Base-by-base conservation (phyloP, 1,284 basidiomycete species). In the Marasmius fiardii region DNA sequence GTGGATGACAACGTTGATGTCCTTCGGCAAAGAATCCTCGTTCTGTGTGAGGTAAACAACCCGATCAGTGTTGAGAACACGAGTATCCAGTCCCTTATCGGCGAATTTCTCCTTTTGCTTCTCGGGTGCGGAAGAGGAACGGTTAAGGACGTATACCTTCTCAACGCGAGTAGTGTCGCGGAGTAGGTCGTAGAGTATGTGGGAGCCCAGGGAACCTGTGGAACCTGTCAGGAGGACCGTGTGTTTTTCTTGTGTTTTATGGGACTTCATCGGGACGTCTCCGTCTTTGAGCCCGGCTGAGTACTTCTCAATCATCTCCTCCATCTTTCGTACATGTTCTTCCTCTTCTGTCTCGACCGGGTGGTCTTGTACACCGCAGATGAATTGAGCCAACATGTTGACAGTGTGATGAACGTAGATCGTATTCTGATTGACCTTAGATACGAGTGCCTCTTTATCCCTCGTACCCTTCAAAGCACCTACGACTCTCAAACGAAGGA, bases 1-100 rank as follows among this genome's bases (percentile, higher is more conserved):
- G 58, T 68, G 67, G 24, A 68, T 62, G 50, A 69, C 65, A 33
- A 59, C 54, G 11, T 61, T 64, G 20, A 67, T 31, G 24, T 53
- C 52, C 6, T 12, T 31, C 18, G 26, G 26, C 12, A 49, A 26
- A 1, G 39, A 16, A 16, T 41, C 39, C 10, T 33, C 14, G n/a
- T 20, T 33, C 26, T n/a, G 23, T 4, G 26, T 49, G 10, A 31
- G 26, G 5, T 49, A 26, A 14, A 31, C 47, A 26, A 49, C 14
- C 8, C 31, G 26, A 8, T 49, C 4, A 8, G 47, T n/a, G 4
- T 49, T 31, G 47, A 49, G 24, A n/a, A 49, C 26, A 20, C 28
- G 6, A 16, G 12, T n/a, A 33, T 49, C 47, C 14, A 49, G 31
- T 23, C 18, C 18, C 18, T 49, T 28, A 10, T 49, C 47, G 28